Evolutionary conservation across 2,329 filamentous ascomycete genomes (phyloP).

Genomic region (Colletotrichum sp.): DNA sequence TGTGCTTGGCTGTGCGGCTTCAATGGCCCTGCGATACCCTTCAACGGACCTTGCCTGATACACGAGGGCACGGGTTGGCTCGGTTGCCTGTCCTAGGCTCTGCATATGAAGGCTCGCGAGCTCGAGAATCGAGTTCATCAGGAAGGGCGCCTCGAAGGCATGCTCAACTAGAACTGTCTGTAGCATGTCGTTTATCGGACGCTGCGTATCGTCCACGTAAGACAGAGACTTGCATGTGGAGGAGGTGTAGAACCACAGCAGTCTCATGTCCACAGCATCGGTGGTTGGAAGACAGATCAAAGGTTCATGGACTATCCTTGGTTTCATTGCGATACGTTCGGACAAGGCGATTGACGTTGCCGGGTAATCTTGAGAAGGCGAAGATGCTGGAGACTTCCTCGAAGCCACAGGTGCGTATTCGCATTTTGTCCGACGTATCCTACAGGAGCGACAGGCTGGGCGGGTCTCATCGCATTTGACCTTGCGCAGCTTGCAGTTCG

Average conservation of each 20-base stretch:
- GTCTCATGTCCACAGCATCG: not conserved
- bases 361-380: not conserved
- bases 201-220: not conserved
- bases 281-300: not conserved
- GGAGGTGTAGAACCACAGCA: not conserved
- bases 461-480: constrained; percentile 32
- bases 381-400: not conserved
- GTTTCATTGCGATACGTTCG: not conserved
- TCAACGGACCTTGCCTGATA: not conserved
- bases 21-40: not conserved
- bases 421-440: constrained; percentile 12
- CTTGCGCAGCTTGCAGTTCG: constrained; percentile 24
- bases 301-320: not conserved
- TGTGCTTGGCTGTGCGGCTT: not conserved
- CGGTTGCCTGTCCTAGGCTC: not conserved
- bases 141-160: not conserved
- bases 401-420: not conserved
- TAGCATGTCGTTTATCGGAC: not conserved
- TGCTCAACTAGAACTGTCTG: not conserved
- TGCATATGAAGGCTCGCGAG: not conserved
- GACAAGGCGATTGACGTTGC: not conserved
- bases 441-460: constrained; percentile 8
- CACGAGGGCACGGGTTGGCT: not conserved
- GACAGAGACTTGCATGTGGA: not conserved
- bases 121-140: not conserved